Percentiles rank a stretch among this genome's conserved stretches.
Conservation (phyloP, 2,329 filamentous ascomycete genomes). For the Cordyceps farinosa region DNA sequence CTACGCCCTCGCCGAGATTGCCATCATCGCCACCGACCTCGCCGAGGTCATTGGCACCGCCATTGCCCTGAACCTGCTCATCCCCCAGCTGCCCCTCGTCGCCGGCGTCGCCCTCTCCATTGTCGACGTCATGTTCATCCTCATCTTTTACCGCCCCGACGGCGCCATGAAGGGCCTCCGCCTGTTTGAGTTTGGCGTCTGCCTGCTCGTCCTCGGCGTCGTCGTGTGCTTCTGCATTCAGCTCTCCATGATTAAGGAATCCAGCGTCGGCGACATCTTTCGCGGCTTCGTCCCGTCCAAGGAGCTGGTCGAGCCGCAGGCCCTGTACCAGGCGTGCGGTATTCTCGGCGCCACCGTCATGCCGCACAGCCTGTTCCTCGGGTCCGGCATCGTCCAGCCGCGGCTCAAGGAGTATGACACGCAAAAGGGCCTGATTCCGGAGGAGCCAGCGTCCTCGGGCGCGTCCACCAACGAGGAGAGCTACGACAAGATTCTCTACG, state of each 20-base stretch:
- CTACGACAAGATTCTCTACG: constrained; percentile 56
- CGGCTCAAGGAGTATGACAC: constrained; percentile 62
- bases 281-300: constrained; percentile 61
- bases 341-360: constrained; percentile 75
- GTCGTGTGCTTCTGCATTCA: constrained; percentile 66
- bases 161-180: constrained; percentile 57
- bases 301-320: constrained; percentile 40
- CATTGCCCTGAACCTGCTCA: constrained; percentile 64
- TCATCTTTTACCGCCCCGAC: constrained; percentile 62
- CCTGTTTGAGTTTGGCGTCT: constrained; percentile 63
- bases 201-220: constrained; percentile 59
- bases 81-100: constrained; percentile 61
- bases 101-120: constrained; percentile 67
- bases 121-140: constrained; percentile 62
- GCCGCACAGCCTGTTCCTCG: constrained; percentile 66
- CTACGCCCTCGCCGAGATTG: constrained; percentile 61
- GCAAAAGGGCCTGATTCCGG: constrained; percentile 50
- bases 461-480: constrained; percentile 30
- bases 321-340: constrained; percentile 66
- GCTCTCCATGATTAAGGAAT: constrained; percentile 57
- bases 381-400: constrained; percentile 65
- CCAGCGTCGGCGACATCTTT: constrained; percentile 57
- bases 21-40: constrained; percentile 69
- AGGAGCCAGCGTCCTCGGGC: constrained; percentile 26
- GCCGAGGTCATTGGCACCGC: constrained; percentile 70